Percentiles rank a stretch among this genome's conserved stretches.
Conservation (phyloP, 768 basidiomycete genomes). For the Agrocybe praecox region DNA sequence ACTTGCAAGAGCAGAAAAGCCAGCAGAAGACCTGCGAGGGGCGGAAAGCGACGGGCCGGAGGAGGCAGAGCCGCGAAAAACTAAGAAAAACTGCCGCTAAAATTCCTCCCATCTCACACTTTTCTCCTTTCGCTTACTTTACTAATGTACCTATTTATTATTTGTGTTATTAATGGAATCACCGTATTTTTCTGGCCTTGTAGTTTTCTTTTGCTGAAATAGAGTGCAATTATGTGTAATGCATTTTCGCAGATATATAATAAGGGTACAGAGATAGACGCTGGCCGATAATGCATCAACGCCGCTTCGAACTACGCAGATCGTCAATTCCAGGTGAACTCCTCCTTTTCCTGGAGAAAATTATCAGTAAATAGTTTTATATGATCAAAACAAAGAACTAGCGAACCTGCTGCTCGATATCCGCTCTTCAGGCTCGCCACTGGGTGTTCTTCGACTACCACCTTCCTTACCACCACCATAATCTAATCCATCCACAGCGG, state of each 20-base stretch:
- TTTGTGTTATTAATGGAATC: conserved; percentile 6
- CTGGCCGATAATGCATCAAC: conserved; percentile 38
- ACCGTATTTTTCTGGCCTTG: background rate
- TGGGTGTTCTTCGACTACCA: conserved; percentile 56
- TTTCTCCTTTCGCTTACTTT: conserved; percentile 9
- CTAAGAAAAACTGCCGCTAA: background rate
- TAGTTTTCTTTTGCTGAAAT: background rate
- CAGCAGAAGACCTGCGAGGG: conserved; percentile 52
- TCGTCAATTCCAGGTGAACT: conserved; percentile 76
- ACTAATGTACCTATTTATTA: conserved; percentile 20
- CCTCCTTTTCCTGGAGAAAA: conserved; percentile 60
- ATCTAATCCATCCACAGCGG: conserved; percentile 87
- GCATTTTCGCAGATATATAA: conserved; percentile 20
- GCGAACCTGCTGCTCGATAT: conserved; percentile 42
- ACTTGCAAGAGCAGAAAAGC: conserved; percentile 60
- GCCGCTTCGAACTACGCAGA: conserved; percentile 67
- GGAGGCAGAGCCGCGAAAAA: conserved; percentile 29
- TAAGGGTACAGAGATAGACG: conserved; percentile 6
- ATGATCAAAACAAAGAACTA: background rate
- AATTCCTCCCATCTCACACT: background rate
- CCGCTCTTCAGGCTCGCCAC: conserved; percentile 70
- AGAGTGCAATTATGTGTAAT: background rate
- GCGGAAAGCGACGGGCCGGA: conserved; percentile 49
- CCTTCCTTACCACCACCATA: conserved; percentile 57
- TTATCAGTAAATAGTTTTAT: background rate